A percentile compares a stretch with the other conserved stretches of the same genome.
phyloP scores from a whole-genome alignment of 2,329 filamentous ascomycete species.

The Xylaria sp. region DNA sequence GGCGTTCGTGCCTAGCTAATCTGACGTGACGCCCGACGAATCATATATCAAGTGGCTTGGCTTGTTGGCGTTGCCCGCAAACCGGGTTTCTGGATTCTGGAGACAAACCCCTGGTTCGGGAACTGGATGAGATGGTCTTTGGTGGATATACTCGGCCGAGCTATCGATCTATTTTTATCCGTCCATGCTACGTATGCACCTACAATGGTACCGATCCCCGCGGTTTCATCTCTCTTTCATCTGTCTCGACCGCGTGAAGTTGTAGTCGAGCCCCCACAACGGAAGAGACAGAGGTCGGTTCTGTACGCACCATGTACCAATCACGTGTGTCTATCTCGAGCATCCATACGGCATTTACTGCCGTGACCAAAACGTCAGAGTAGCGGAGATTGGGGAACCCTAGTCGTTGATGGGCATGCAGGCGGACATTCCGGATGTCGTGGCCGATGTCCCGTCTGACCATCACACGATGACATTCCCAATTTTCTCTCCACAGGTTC shows the following conservation, averaged over 20 bases:
- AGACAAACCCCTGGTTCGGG: background rate
- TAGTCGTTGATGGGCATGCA: background rate
- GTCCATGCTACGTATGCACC: background rate
- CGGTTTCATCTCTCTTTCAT: too few species aligned
- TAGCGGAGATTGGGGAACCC: background rate
- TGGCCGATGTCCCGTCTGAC: background rate
- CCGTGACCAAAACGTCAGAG: background rate
- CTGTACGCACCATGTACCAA: background rate
- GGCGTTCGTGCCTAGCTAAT: too few species aligned
- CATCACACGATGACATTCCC: background rate
- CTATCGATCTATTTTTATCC: background rate
- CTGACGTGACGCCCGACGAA: too few species aligned
- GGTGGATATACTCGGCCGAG: too few species aligned
- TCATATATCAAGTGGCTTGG: too few species aligned
- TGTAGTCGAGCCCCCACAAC: background rate
- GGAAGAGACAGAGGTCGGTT: background rate
- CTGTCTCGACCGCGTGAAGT: background rate
- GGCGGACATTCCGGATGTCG: background rate
- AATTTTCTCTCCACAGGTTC: background rate
- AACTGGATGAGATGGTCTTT: too few species aligned
- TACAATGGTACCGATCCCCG: too few species aligned
- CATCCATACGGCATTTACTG: background rate
- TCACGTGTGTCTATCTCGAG: background rate
- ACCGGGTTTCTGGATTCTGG: slow-evolving; percentile 1
- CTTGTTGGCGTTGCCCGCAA: background rate